Conservation (phyloP, 306 rosid species). For the Ceratonia siliqua region DNA sequence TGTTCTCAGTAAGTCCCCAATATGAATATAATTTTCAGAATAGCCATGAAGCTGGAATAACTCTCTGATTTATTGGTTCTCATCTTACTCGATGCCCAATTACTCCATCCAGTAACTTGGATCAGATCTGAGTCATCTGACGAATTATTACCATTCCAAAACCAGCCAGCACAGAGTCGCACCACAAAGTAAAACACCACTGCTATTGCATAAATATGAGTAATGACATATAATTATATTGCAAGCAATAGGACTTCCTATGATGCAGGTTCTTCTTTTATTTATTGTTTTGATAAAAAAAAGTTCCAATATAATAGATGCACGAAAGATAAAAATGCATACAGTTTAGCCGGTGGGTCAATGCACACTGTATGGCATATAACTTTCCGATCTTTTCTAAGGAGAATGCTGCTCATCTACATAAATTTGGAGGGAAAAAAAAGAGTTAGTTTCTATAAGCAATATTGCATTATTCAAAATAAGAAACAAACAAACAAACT, state of each 20-base stretch:
- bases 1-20: too few relatives aligned
- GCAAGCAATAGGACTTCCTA: neutral
- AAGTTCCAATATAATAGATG: neutral
- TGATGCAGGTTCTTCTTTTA: neutral
- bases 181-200: neutral
- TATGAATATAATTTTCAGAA: neutral
- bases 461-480: neutral
- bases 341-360: conserved; percentile 40
- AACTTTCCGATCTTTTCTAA: conserved; percentile 45
- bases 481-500: conserved; percentile 2
- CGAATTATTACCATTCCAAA: neutral
- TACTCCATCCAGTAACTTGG: neutral
- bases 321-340: conserved; percentile 14
- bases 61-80: neutral
- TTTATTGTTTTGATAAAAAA: too few relatives aligned
- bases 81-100: neutral
- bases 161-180: neutral
- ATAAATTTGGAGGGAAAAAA: neutral
- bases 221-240: too few relatives aligned
- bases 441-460: neutral
- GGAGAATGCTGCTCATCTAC: conserved; percentile 37
- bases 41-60: neutral
- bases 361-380: conserved; percentile 32
- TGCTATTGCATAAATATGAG: neutral
- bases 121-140: neutral